Evolutionary conservation across 371 early-diverging fungal genomes (phyloP), one percentile per base, ranked within the genome.

Genomic region (Nematocida parisii): DNA sequence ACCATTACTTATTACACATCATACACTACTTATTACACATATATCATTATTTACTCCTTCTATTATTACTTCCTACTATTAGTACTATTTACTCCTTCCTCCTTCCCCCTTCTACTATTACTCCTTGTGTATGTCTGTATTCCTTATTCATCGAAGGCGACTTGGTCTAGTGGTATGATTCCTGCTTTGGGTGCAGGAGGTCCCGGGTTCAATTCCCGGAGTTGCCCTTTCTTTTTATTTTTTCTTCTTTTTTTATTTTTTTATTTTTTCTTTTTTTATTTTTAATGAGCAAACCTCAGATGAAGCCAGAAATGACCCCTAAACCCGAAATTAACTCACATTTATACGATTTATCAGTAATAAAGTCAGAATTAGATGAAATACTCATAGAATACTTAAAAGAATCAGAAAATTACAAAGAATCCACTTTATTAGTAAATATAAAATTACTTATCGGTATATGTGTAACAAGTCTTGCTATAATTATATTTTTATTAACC

Each of bases 121-220:
- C n/a, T n/a, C n/a, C n/a, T n/a, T 27, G 33, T 27, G 33, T 27
- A 27, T 2, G 2, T 27, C 33, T 27, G 33, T 27, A 27, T 27
- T 27, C 33, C 33, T 27, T 27, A 27, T 27, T 27, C 52, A 50
- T 13, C 18, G 52, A 46, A 72, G 86, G 86, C 85, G 84, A 73
- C 75, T 83, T 86, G 83, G 86, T 86, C 86, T 86, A 86, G 85
- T 84, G 86, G 86, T 83, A 86, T 86, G 86, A 85, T 83, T 71
- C 81, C 81, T 82, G 86, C 85, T 86, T 86, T 82, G 86, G 86
- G 86, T 86, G 85, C 86, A 82, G 82, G 83, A 83, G 86, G 85
- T 83, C 84, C 85, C 82, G 86, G 82, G 86, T 86, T 86, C 86
- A 81, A 86, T 56, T 84, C 86, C 82, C 86, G 82, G 85, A 83